phyloP scores from a whole-genome alignment of 805 yeast genomes.

The Ogataea salicorniae region DNA sequence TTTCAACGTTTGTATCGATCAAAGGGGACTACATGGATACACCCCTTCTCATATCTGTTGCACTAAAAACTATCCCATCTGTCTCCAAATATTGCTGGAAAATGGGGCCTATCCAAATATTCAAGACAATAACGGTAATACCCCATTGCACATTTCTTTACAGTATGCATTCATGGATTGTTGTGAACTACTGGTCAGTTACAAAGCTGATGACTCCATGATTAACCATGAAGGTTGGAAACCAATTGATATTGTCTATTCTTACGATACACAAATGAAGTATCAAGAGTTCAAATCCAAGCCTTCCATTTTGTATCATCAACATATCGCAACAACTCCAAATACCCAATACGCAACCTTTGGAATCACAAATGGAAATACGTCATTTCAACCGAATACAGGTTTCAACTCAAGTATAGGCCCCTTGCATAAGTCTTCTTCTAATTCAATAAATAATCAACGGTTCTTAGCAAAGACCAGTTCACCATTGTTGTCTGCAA shows the following conservation, averaged over 20 bases:
- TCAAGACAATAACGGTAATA: conserved; percentile 69
- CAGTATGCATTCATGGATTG: conserved; percentile 61
- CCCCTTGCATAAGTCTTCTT: background rate
- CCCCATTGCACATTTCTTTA: conserved; percentile 81
- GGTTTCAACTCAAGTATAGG: background rate
- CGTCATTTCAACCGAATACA: background rate
- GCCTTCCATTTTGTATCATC: conserved; percentile 19
- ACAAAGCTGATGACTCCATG: conserved; percentile 43
- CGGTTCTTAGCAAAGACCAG: no score
- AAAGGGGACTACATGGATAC: conserved; percentile 40
- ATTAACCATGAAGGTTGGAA: conserved; percentile 59
- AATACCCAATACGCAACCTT: background rate
- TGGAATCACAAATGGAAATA: background rate
- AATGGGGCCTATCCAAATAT: conserved; percentile 74
- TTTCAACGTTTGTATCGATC: conserved; percentile 44
- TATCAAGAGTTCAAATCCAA: conserved; percentile 29
- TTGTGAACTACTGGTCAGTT: conserved; percentile 44
- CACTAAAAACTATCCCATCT: conserved; percentile 51
- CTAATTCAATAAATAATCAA: conserved; percentile 1
- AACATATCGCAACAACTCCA: conserved; percentile 14
- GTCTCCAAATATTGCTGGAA: conserved; percentile 59
- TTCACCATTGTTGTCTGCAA: background rate
- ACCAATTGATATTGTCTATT: conserved; percentile 56
- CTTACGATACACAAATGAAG: conserved; percentile 43
- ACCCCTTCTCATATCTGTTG: conserved; percentile 73